Base-by-base conservation (phyloP, 2,329 filamentous ascomycete species). In the Zasmidium angulare region DNA sequence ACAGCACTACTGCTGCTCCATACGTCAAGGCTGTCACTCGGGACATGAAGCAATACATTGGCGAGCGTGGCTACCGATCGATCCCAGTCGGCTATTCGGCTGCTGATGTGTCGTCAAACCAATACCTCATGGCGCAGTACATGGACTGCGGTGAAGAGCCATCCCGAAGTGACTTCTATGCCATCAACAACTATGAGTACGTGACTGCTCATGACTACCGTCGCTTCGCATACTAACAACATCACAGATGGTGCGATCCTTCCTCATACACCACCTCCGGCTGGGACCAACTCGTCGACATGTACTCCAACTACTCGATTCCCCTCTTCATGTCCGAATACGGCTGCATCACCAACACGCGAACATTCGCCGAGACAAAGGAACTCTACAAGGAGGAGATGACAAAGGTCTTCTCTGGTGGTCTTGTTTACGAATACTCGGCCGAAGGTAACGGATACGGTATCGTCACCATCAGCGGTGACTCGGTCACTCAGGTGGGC, bases 361-460 rank as follows among this genome's bases (percentile, higher is more conserved):
- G 93, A 68, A 81, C 88, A 71, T 98, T 96, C 71, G 81, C 86
- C 58, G 93, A 97, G 79, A 78, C 96, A 51, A 76, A 76, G 50
- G 83, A 91, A 50, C 82, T 98, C 58, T 97, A 96, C 87, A 85
- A 80, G 76, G 78, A 77, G 19, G 76, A 96, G 60, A 98, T 97
- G 93, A 91, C 89, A 11, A 69, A 75, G 23, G 91, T 96, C 69
- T 97, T 96, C 84, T 96, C 92, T 26, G 93, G 93, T 70, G 95
- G 95, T 75, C 85, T 99, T 43, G 90, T 97, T 76, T 99, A 97
- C 79, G 93, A 98, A 78, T 99, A 96, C 81, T 88, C 89, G 10
- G 79, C 89, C 71, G 91, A 96, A 77, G 82, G 82, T 62, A 91
- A 87, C 78, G 82, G 87, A 49, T 98, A 87, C 76, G 93, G 93